Conservation (phyloP, 208 protist genomes). For the Jaenimonas drosophilae region DNA sequence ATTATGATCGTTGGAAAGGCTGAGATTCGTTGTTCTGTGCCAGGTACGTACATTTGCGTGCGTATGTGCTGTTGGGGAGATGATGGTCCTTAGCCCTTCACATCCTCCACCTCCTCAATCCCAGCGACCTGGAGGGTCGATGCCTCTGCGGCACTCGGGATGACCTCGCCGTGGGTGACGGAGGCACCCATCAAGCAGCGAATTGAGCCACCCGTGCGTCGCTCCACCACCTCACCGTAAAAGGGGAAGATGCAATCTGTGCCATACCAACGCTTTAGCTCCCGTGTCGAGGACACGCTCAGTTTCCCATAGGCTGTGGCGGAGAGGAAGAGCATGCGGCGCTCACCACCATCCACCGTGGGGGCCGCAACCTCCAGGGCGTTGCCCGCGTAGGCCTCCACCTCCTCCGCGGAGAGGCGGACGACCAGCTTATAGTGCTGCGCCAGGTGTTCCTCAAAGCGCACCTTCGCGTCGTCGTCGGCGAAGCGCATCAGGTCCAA, state of each 20-base stretch:
- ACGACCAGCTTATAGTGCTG: slow-evolving; percentile 34
- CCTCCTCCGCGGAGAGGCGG: slow-evolving; percentile 38
- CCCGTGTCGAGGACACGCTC: slow-evolving; percentile 10
- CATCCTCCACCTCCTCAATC: slow-evolving; percentile 10
- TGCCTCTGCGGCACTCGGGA: slow-evolving; percentile 15
- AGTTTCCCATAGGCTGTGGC: slow-evolving; percentile 27
- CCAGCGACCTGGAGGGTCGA: slow-evolving; percentile 28
- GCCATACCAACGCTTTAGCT: slow-evolving; percentile 50
- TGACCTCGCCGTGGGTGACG: slow-evolving; percentile 31
- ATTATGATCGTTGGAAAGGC: too few species aligned
- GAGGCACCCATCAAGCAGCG: slow-evolving; percentile 28
- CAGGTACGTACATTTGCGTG: too few species aligned
- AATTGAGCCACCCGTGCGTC: slow-evolving; percentile 42
- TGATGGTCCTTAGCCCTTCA: too few species aligned
- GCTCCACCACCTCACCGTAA: slow-evolving; percentile 48
- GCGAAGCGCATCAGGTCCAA: slow-evolving; percentile 39
- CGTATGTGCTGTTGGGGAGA: too few species aligned
- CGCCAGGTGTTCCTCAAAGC: slow-evolving; percentile 52
- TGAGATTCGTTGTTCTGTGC: too few species aligned
- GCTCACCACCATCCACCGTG: slow-evolving; percentile 16
- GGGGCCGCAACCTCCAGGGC: slow-evolving; percentile 28
- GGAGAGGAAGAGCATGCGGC: slow-evolving; percentile 48
- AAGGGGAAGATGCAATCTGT: slow-evolving; percentile 41
- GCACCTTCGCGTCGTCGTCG: slow-evolving; percentile 28
- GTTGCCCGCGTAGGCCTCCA: slow-evolving; percentile 51